Conservation (phyloP, 2,329 filamentous ascomycete genomes). For the Pezizomycotina sp. region DNA sequence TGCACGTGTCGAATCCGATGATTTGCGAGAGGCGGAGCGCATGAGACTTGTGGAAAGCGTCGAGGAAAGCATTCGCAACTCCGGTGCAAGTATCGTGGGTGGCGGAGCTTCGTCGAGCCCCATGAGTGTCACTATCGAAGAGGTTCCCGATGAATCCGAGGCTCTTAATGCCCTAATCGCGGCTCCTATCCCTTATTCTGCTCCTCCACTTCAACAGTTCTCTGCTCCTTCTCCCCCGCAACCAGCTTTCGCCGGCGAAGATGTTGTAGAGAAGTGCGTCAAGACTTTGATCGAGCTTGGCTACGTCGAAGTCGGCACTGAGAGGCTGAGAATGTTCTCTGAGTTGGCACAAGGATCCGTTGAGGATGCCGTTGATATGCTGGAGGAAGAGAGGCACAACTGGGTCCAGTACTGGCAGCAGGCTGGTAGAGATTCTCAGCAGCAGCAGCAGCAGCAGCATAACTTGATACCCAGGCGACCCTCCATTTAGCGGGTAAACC, state of each 20-base stretch:
- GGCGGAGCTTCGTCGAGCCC: conserved; percentile 17
- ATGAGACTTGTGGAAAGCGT: conserved; percentile 18
- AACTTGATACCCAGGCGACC: too few species aligned
- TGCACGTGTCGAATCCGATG: too few species aligned
- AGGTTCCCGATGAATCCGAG: conserved; percentile 4
- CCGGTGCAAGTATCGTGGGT: too few species aligned
- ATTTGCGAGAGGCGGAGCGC: conserved; percentile 11
- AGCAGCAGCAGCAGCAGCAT: too few species aligned
- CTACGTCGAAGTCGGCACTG: conserved; percentile 22
- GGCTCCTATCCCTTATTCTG: too few species aligned
- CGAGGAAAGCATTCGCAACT: conserved; percentile 15
- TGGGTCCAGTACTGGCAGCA: too few species aligned
- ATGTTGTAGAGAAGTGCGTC: conserved; percentile 22
- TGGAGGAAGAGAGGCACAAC: conserved; percentile 22
- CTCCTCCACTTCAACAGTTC: too few species aligned
- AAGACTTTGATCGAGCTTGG: conserved; percentile 23
- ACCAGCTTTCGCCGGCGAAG: conserved; percentile 6
- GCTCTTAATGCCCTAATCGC: too few species aligned
- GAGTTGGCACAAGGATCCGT: conserved; percentile 21
- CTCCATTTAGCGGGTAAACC: too few species aligned
- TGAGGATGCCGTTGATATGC: conserved; percentile 21
- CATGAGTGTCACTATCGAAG: conserved; percentile 9
- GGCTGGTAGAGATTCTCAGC: too few species aligned
- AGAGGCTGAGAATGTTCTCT: conserved; percentile 22
- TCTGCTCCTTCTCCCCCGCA: background rate